Evolutionary conservation across 225 moss, liverwort and hornwort genomes (phyloP).

Genomic region (Neckera pumila): DNA sequence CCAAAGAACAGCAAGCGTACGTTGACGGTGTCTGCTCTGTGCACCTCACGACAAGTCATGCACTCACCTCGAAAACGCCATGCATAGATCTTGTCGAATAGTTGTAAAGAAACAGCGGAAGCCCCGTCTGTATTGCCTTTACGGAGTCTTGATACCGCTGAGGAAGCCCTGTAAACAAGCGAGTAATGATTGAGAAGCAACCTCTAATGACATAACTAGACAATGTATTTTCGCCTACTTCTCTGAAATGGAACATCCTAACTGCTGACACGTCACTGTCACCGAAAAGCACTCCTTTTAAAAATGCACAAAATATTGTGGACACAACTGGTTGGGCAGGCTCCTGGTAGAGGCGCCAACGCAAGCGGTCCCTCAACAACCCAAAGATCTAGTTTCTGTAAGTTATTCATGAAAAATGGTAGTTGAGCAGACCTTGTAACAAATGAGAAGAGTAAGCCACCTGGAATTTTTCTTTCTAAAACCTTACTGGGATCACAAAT

Average conservation of each 20-base stretch:
- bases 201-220: not conserved
- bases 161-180: constrained; percentile 61
- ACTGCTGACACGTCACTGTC: not conserved
- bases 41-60: constrained; percentile 2
- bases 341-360: constrained; percentile 6
- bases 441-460: not conserved
- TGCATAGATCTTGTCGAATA: constrained; percentile 85
- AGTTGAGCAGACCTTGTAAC: constrained; percentile 10
- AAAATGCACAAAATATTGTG: not conserved
- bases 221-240: not conserved
- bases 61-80: constrained; percentile 84
- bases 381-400: constrained; percentile 7
- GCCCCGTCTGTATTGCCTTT: constrained; percentile 77
- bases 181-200: not conserved
- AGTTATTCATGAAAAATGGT: not conserved
- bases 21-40: not conserved
- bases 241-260: not conserved
- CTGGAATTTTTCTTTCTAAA: not conserved
- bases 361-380: constrained; percentile 5
- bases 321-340: not conserved
- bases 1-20: not conserved
- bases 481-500: not conserved
- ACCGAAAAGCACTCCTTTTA: not conserved
- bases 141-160: constrained; percentile 94
- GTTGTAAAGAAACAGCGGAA: constrained; percentile 96